phyloP scores from a whole-genome alignment of 2,329 filamentous ascomycete species.

The Microcyclosporella mali region DNA sequence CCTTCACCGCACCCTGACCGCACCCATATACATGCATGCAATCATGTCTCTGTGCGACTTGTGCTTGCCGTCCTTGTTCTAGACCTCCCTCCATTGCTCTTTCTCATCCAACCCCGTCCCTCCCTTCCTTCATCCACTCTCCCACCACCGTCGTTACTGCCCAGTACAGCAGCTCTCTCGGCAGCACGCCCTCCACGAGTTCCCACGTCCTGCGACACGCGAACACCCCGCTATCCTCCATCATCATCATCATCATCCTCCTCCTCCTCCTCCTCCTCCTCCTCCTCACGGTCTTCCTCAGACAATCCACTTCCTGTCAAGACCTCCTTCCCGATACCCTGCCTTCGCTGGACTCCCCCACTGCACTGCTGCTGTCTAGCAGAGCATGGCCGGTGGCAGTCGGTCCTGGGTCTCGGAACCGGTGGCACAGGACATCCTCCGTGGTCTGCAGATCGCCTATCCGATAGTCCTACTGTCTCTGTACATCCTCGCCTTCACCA shows the following conservation, averaged over 20 bases:
- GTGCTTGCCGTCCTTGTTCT: constrained; percentile 1
- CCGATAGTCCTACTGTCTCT: constrained; percentile 59
- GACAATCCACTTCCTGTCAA: too few species aligned
- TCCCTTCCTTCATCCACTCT: neutral
- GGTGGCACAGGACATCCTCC: constrained; percentile 40
- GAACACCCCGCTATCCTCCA: too few species aligned
- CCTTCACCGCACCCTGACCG: too few species aligned
- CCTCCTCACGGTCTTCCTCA: too few species aligned
- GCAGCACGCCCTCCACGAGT: too few species aligned
- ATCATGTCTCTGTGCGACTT: neutral
- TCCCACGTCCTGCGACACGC: too few species aligned
- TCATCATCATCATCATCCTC: too few species aligned
- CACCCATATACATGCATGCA: too few species aligned
- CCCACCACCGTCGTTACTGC: constrained; percentile 9
- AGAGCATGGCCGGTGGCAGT: constrained; percentile 12
- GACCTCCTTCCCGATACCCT: neutral
- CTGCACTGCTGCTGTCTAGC: neutral
- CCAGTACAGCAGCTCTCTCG: neutral
- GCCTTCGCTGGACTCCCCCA: neutral
- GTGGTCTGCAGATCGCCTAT: constrained; percentile 52
- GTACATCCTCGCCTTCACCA: constrained; percentile 57
- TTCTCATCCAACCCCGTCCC: neutral
- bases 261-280: too few species aligned
- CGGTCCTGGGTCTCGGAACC: constrained; percentile 33
- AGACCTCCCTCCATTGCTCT: neutral